Conservation (phyloP, 768 basidiomycete genomes). For the Tephrocybe sp. region DNA sequence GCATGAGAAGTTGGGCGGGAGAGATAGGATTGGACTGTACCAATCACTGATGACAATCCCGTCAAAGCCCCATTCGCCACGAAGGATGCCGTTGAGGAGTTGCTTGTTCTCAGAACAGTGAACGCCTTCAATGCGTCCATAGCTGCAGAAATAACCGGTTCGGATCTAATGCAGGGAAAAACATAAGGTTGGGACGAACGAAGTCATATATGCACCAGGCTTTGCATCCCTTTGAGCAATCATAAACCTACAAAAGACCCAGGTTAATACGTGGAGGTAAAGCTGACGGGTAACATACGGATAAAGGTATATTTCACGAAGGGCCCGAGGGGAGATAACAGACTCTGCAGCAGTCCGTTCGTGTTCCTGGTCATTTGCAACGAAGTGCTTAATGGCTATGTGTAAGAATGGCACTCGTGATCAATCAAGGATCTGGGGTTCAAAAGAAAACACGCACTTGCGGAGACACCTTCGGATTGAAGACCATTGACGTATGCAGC, state of each 20-base stretch:
- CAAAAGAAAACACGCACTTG: constrained; percentile 31
- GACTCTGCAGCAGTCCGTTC: constrained; percentile 65
- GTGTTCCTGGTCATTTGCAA: constrained; percentile 72
- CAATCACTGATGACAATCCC: constrained; percentile 79
- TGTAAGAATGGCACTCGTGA: background rate
- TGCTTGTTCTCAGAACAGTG: constrained; percentile 69
- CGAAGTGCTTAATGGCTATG: constrained; percentile 69
- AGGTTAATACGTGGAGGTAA: background rate
- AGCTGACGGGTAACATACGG: constrained; percentile 38
- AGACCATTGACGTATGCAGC: constrained; percentile 69
- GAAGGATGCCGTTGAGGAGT: constrained; percentile 60
- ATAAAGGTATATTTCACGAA: constrained; percentile 71
- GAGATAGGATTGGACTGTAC: constrained; percentile 30
- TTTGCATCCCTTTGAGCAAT: constrained; percentile 60
- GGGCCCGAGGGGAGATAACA: constrained; percentile 59
- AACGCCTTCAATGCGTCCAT: constrained; percentile 69
- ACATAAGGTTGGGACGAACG: constrained; percentile 31
- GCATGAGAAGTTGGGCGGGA: background rate
- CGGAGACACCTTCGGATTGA: constrained; percentile 62
- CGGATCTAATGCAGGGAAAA: background rate
- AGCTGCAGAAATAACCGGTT: constrained; percentile 33
- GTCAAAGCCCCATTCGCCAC: constrained; percentile 72
- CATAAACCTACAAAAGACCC: constrained; percentile 48
- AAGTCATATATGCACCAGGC: constrained; percentile 68
- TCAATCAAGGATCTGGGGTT: background rate